phyloP scores from a whole-genome alignment of 805 yeast species.

The Candida sithepensis region DNA sequence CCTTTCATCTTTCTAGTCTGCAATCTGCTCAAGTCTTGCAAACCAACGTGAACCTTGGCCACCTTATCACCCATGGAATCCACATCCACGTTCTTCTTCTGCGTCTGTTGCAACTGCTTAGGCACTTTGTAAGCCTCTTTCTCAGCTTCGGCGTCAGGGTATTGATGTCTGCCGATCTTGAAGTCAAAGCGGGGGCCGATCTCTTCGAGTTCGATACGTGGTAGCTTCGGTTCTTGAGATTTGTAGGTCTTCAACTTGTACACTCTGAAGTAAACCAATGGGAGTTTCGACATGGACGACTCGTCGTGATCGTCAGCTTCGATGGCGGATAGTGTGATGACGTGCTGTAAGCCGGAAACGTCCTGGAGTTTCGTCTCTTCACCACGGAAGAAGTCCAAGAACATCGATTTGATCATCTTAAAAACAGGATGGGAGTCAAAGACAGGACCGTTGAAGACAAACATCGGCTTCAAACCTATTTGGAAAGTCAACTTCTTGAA shows the following conservation, averaged over 20 bases:
- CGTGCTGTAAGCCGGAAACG: slow-evolving; percentile 91
- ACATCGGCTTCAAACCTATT: slow-evolving; percentile 91
- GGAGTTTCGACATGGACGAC: slow-evolving; percentile 54
- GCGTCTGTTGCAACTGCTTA: slow-evolving; percentile 74
- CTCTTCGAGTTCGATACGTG: slow-evolving; percentile 92
- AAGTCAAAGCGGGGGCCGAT: slow-evolving; percentile 95
- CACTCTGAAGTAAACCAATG: slow-evolving; percentile 84
- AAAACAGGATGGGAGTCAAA: slow-evolving; percentile 87
- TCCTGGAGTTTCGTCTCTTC: slow-evolving; percentile 79
- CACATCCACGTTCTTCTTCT: slow-evolving; percentile 82
- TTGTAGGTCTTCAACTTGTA: slow-evolving; percentile 78
- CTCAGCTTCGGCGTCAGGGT: slow-evolving; percentile 82
- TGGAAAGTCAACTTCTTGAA: slow-evolving; percentile 78
- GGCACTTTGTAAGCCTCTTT: slow-evolving; percentile 84
- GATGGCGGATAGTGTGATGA: slow-evolving; percentile 75
- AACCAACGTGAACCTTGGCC: slow-evolving; percentile 94
- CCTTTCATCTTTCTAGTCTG: slow-evolving; percentile 99
- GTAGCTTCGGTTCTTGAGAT: slow-evolving; percentile 78
- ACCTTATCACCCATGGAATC: slow-evolving; percentile 95
- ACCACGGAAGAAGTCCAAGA: slow-evolving; percentile 88
- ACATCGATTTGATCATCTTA: slow-evolving; percentile 80
- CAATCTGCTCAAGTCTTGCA: slow-evolving; percentile 82
- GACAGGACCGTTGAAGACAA: slow-evolving; percentile 86
- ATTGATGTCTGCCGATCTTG: slow-evolving; percentile 80
- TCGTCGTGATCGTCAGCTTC: slow-evolving; percentile 74